Evolutionary conservation across 2,329 filamentous ascomycete species (phyloP).

Genomic region (Apiospora saccharicola): DNA sequence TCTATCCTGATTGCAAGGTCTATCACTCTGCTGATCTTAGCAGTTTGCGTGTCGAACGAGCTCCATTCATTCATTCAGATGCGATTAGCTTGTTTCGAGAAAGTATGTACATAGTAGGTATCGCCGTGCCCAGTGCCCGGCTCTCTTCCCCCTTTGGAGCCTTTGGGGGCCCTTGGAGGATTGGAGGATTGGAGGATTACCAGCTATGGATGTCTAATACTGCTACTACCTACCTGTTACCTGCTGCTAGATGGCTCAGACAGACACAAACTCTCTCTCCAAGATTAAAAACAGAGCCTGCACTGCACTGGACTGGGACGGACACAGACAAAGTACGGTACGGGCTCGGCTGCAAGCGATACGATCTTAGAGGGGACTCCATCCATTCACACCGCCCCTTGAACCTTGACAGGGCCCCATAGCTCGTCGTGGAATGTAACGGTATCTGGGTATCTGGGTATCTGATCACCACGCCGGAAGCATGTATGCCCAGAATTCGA

Average conservation of each 20-base stretch:
- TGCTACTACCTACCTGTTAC: background rate
- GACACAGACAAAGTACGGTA: background rate
- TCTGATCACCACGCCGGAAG: constrained; percentile 2
- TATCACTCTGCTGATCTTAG: background rate
- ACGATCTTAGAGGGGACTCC: background rate
- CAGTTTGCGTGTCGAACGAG: background rate
- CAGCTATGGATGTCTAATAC: too few relatives aligned
- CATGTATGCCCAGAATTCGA: background rate
- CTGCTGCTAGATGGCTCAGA: background rate
- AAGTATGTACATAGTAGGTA: background rate
- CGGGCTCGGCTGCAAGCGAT: constrained; percentile 3
- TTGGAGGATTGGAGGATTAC: too few relatives aligned
- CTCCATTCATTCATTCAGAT: constrained; percentile 4
- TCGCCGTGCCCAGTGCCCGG: background rate
- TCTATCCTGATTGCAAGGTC: background rate
- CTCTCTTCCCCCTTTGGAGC: background rate
- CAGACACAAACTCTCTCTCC: background rate
- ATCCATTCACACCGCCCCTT: constrained; percentile 15
- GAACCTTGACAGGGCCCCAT: background rate
- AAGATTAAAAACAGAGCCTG: background rate
- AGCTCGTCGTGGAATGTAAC: background rate
- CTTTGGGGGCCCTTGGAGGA: too few relatives aligned
- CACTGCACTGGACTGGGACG: background rate
- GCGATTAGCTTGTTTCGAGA: background rate
- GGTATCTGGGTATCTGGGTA: constrained; percentile 19